These are phyloP conservation scores for Colletotrichum cordylinicola DNA, from an alignment of 2,329 filamentous ascomycete genomes.

Conservation along the genomic window DNA sequence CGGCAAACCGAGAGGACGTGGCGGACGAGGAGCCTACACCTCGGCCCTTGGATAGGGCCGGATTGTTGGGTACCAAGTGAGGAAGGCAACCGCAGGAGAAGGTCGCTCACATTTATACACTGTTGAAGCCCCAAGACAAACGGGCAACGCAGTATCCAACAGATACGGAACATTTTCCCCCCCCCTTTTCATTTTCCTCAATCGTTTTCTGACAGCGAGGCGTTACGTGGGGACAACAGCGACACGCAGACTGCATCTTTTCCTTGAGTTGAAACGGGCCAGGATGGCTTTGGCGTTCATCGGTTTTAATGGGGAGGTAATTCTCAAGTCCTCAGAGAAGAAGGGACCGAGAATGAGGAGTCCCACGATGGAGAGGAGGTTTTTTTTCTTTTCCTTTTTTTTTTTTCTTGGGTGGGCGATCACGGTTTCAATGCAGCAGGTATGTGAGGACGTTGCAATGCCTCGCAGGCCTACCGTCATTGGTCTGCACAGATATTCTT, in stretches of 20 bases:
- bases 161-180: background rate
- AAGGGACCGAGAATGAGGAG: background rate
- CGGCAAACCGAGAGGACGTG: conserved; percentile 23
- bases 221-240: conserved; percentile 19
- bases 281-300: conserved; percentile 9
- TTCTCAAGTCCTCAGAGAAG: background rate
- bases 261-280: conserved; percentile 15
- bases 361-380: background rate
- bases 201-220: conserved; percentile 20
- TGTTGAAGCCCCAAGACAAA: background rate
- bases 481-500: background rate
- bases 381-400: background rate
- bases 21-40: conserved; percentile 47
- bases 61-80: conserved; percentile 10
- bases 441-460: background rate
- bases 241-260: conserved; percentile 23
- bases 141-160: background rate
- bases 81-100: conserved; percentile 6
- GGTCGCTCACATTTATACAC: background rate
- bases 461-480: conserved; percentile 4
- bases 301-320: background rate
- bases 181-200: conserved; percentile 15
- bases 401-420: background rate
- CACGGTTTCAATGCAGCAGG: background rate
- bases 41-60: conserved; percentile 30